These are phyloP conservation scores for Hura crepitans DNA, from an alignment of 441 rosid genomes.

Conservation along the genomic window DNA sequence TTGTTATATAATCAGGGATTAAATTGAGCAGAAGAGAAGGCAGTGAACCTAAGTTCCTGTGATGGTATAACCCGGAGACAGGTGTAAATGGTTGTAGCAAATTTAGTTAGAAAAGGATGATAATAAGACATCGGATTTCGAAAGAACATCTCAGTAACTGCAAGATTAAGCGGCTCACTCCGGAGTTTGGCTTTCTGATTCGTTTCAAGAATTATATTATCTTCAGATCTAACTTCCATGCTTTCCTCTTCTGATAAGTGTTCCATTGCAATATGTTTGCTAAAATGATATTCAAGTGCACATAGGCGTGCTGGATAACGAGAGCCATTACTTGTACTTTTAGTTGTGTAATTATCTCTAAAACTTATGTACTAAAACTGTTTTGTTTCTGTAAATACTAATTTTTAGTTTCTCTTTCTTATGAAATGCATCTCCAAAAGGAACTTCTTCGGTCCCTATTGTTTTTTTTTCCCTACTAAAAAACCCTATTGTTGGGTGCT, in stretches of 20 bases:
- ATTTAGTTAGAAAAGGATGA: neutral
- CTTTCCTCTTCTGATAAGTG: neutral
- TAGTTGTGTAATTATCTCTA: neutral
- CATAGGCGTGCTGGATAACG: too few relatives aligned
- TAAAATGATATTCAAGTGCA: too few relatives aligned
- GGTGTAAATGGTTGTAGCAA: neutral
- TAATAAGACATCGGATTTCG: neutral
- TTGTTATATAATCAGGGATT: slow-evolving; percentile 20
- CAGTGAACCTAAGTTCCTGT: neutral
- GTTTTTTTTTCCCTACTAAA: too few relatives aligned
- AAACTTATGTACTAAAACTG: neutral
- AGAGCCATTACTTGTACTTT: neutral
- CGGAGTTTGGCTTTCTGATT: neutral
- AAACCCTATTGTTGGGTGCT: too few relatives aligned
- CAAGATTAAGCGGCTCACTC: neutral
- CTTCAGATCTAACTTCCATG: neutral
- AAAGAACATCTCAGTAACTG: neutral
- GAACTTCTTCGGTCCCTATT: too few relatives aligned
- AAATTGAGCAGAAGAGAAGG: slow-evolving; percentile 21
- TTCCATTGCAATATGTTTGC: neutral
- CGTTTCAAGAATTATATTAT: neutral
- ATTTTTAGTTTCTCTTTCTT: too few relatives aligned
- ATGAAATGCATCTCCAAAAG: too few relatives aligned
- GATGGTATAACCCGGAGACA: neutral
- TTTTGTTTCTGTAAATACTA: too few relatives aligned